phyloP scores from a whole-genome alignment of 2,329 filamentous ascomycete species.

The Neonectria punicea region DNA sequence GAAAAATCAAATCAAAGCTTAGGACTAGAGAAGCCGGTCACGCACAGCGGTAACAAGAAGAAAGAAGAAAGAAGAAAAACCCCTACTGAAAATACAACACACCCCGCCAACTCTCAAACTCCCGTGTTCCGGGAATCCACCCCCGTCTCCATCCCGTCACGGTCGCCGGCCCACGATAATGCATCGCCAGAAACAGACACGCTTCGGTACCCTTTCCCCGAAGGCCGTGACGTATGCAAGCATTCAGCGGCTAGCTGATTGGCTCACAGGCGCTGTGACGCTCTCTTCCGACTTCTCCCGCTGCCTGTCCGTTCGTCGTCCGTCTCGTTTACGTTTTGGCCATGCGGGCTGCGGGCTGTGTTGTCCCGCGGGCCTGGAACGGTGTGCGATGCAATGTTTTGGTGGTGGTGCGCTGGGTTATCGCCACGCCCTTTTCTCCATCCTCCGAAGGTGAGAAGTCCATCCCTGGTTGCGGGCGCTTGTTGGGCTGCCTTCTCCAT shows the following conservation, averaged over 20 bases:
- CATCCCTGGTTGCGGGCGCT: conserved; percentile 37
- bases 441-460: conserved; percentile 15
- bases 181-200: conserved; percentile 22
- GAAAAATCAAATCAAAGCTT: conserved; percentile 20
- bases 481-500: conserved; percentile 19
- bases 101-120: background rate
- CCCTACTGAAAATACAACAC: background rate
- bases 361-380: conserved; percentile 23
- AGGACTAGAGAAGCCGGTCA: background rate
- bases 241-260: conserved; percentile 4
- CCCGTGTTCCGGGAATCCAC: conserved; percentile 18
- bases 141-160: conserved; percentile 18
- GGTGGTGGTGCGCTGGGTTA: background rate
- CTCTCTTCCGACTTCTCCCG: conserved; percentile 34
- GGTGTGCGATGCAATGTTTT: background rate
- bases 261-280: conserved; percentile 10
- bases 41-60: background rate
- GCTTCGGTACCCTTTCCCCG: conserved; percentile 36
- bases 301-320: conserved; percentile 32
- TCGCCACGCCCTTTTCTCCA: conserved; percentile 19
- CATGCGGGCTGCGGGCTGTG: conserved; percentile 28
- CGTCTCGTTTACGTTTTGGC: conserved; percentile 41
- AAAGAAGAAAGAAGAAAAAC: background rate
- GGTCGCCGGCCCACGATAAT: conserved; percentile 40
- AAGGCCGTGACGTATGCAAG: conserved; percentile 31